Evolutionary conservation across 805 yeast genomes (phyloP).

Genomic region (Candida montana): DNA sequence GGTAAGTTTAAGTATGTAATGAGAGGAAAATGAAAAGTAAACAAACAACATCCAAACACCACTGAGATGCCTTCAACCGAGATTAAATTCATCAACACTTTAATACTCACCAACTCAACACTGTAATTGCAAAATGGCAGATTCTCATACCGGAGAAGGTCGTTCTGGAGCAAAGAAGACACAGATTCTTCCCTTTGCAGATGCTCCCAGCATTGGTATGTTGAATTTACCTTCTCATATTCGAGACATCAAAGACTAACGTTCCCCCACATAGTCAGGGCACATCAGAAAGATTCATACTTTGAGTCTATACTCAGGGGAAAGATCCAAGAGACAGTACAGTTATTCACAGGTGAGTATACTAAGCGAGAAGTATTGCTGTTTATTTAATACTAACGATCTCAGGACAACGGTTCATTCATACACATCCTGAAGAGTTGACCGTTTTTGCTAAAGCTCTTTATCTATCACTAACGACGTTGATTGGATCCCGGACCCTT

Average conservation of each 20-base stretch:
- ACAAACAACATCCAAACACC: too few relatives aligned
- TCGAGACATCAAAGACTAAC: not conserved
- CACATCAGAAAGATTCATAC: conserved; percentile 85
- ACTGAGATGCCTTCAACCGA: too few relatives aligned
- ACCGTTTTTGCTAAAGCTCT: conserved; percentile 50
- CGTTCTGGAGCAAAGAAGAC: not conserved
- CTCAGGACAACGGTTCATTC: conserved; percentile 56
- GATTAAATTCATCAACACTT: too few relatives aligned
- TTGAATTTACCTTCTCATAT: too few relatives aligned
- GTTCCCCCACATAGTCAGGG: conserved; percentile 49
- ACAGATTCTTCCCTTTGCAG: not conserved
- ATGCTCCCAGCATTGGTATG: not conserved
- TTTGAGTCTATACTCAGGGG: conserved; percentile 50
- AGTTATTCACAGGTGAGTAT: conserved; percentile 35
- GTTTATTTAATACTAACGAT: not conserved
- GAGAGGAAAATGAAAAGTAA: too few relatives aligned
- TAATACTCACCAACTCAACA: too few relatives aligned
- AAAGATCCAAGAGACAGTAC: conserved; percentile 53
- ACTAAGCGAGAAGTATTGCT: not conserved
- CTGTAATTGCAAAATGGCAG: too few relatives aligned
- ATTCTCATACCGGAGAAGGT: not conserved
- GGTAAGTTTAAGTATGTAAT: too few relatives aligned
- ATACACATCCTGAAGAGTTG: conserved; percentile 58
- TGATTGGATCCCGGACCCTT: conserved; percentile 70
- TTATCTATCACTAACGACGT: conserved; percentile 72